phyloP scores from a whole-genome alignment of 2,329 filamentous ascomycete genomes.

The Tolypocladium amazonense region DNA sequence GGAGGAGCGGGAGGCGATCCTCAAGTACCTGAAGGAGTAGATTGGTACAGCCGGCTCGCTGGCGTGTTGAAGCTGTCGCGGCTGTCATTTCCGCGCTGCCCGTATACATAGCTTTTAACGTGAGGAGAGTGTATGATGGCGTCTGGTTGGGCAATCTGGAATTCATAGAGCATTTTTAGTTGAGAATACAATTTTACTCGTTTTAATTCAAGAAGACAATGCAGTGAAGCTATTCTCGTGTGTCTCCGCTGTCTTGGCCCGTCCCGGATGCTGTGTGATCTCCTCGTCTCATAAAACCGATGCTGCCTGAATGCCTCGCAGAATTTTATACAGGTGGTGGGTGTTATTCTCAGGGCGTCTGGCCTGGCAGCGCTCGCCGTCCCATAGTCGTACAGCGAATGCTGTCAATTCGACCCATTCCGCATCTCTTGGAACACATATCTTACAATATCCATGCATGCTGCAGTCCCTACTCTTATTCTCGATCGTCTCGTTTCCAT shows the following conservation, averaged over 20 bases:
- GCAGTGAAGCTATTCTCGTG: background rate
- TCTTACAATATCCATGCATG: background rate
- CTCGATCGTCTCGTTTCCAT: background rate
- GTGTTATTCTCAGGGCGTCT: background rate
- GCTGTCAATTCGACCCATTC: background rate
- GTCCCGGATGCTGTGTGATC: background rate
- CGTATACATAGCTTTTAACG: background rate
- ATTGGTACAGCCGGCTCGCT: background rate
- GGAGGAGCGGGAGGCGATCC: conserved; percentile 74
- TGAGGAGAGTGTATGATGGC: background rate
- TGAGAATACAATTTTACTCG: background rate
- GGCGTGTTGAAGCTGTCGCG: background rate
- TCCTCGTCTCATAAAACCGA: background rate
- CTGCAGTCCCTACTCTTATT: background rate
- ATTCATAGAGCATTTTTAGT: background rate
- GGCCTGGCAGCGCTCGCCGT: background rate
- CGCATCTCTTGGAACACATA: background rate
- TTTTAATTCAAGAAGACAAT: background rate
- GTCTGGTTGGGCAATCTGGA: background rate
- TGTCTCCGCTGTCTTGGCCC: background rate
- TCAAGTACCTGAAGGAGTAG: conserved; percentile 46
- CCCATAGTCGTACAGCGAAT: background rate
- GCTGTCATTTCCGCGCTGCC: background rate
- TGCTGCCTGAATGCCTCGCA: background rate
- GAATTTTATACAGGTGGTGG: background rate